Base-by-base conservation (phyloP, 2,329 filamentous ascomycete species). In the Arachnopeziza araneosa region DNA sequence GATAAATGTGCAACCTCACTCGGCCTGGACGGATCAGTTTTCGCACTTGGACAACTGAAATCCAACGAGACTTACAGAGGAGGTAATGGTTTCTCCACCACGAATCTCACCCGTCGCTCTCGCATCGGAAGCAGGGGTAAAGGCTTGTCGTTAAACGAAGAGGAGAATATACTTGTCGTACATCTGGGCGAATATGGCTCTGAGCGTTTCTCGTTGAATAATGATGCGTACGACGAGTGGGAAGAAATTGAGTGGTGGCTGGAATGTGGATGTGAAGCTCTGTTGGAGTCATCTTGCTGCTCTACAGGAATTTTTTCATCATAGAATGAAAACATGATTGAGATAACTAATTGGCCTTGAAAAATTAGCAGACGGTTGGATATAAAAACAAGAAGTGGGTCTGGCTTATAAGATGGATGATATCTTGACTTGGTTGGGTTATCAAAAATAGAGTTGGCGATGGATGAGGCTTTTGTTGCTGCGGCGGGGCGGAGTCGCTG, bases 51-150 rank as follows among this genome's bases (percentile, higher is more conserved):
- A 32, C 19, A 26, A 2, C 21, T 6, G 19, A 26, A 9, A 30
- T 51, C 50, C 24, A 36, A 22, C 9, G 36, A 57, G 17, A 17
- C 30, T 22, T 24, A 56, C 49, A 58, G 44, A 53, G 61, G 56
- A 19, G 63, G 58, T 32, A 65, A 56, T 5, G 61, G 60, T 26
- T 63, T 65, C 49, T 63, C 56, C 10, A 56, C 50, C 50, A 59
- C 30, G 24, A 63, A 63, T 23, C 57, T 30, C 51, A 65, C 62
- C 50, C 50, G 58, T 50, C 57, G 36, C 23, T 59, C 48, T 24
- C 17, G 3, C 6, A n/a, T 19, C 9, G 63, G 60, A 21, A 63
- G 44, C 23, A 50, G 59, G 21, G 60, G 63, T 56, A 63, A 50
- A 9, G 63, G 59, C 24, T 65, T 61, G 9, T 61, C 57, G 2